phyloP scores from a whole-genome alignment of 345 rosid genomes.

The Passiflora organensis region DNA sequence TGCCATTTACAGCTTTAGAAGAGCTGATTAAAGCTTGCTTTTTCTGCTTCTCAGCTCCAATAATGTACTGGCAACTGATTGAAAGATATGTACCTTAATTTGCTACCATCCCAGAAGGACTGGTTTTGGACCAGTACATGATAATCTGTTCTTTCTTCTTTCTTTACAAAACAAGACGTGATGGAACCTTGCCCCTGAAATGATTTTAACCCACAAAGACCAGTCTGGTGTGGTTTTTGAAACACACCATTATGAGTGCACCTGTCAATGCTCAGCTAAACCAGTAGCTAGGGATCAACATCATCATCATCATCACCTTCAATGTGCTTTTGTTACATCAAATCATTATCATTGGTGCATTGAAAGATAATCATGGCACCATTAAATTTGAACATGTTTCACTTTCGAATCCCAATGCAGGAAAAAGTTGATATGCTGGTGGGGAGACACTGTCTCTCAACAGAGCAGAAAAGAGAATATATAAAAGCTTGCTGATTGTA shows the following conservation, averaged over 20 bases:
- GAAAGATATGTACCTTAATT: not conserved
- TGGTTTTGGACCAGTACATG: not conserved
- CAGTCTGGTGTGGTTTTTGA: too few relatives aligned
- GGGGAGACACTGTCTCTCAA: not conserved
- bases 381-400: conserved; percentile 19
- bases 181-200: not conserved
- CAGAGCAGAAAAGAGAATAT: not conserved
- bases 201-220: not conserved
- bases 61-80: not conserved
- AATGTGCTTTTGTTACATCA: conserved; percentile 11
- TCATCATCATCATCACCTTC: too few relatives aligned
- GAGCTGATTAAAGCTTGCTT: not conserved
- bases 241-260: too few relatives aligned
- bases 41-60: not conserved
- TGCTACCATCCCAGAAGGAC: not conserved
- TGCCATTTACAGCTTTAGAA: not conserved
- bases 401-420: conserved; percentile 31
- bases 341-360: conserved; percentile 28
- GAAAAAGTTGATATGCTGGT: conserved; percentile 9
- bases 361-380: conserved; percentile 15
- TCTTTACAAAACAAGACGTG: not conserved
- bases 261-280: too few relatives aligned
- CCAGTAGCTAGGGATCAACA: too few relatives aligned
- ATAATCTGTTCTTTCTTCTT: not conserved
- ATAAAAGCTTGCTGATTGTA: conserved; percentile 7